Conservation (phyloP, 805 yeast genomes). For the Yarrowia sp. region DNA sequence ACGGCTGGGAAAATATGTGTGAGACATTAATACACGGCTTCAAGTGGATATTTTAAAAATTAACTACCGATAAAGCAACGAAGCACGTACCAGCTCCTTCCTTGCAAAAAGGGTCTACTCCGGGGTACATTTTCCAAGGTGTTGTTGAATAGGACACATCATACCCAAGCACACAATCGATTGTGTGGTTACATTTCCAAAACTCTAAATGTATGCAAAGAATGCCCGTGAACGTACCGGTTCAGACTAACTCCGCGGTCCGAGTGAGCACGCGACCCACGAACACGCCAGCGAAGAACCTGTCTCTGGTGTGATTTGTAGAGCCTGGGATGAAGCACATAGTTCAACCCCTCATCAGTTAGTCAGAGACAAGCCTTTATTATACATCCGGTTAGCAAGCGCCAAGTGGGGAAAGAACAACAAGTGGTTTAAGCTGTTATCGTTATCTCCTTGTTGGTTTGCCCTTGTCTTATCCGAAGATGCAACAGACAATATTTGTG, state of each 20-base stretch:
- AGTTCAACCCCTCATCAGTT: not conserved
- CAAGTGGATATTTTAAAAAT: not conserved
- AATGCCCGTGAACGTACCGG: not conserved
- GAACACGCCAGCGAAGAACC: no score
- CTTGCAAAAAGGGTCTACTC: not conserved
- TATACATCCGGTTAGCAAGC: constrained; percentile 16
- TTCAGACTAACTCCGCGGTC: not conserved
- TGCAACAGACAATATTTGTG: not conserved
- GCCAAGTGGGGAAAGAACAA: constrained; percentile 11
- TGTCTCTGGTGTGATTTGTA: no score
- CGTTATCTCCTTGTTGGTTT: constrained; percentile 29
- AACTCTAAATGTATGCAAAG: not conserved
- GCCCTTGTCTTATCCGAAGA: constrained; percentile 10
- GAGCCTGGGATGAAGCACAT: not conserved
- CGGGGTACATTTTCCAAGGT: not conserved
- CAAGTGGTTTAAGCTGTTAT: constrained; percentile 12
- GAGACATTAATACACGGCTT: constrained; percentile 2
- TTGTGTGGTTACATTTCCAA: not conserved
- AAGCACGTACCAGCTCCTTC: not conserved
- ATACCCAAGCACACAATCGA: constrained; percentile 1
- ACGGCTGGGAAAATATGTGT: not conserved
- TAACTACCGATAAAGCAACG: not conserved
- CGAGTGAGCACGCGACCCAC: constrained; percentile 8
- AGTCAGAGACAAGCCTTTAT: not conserved
- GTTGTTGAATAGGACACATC: no score